Evolutionary conservation across 192 early-diverging fungal species (phyloP).

Genomic region (Bifiguratus adelaidae): DNA sequence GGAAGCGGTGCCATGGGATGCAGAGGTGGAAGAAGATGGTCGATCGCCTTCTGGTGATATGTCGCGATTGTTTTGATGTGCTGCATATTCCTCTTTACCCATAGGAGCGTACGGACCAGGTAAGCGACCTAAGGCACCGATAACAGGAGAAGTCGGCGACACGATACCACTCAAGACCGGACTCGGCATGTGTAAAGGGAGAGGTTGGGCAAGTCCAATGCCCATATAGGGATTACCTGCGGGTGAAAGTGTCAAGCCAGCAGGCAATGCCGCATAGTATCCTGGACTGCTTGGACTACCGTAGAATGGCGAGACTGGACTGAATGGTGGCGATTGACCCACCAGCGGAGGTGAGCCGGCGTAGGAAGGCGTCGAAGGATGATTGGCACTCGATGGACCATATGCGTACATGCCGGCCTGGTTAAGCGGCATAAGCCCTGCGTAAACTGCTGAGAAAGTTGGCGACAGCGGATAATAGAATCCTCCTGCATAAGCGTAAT

Average conservation of each 20-base stretch:
- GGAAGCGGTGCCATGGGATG: constrained; percentile 7
- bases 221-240: constrained; percentile 20
- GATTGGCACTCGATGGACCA: constrained; percentile 22
- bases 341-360: constrained; percentile 29
- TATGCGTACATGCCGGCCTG: constrained; percentile 29
- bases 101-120: no score
- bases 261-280: constrained; percentile 15
- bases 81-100: no score
- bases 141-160: constrained; percentile 18
- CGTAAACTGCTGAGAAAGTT: no score
- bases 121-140: constrained; percentile 7
- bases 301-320: constrained; percentile 28
- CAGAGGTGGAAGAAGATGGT: no score
- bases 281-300: constrained; percentile 18
- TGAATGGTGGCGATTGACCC: constrained; percentile 29
- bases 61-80: no score
- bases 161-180: constrained; percentile 22
- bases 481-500: constrained; percentile 9
- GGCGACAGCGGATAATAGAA: constrained; percentile 27
- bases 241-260: constrained; percentile 22
- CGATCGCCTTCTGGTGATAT: no score
- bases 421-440: background rate
- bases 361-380: no score
- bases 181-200: constrained; percentile 25
- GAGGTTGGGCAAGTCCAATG: no score